phyloP scores from a whole-genome alignment of 2,329 filamentous ascomycete species.

The Colletotrichum sojae region DNA sequence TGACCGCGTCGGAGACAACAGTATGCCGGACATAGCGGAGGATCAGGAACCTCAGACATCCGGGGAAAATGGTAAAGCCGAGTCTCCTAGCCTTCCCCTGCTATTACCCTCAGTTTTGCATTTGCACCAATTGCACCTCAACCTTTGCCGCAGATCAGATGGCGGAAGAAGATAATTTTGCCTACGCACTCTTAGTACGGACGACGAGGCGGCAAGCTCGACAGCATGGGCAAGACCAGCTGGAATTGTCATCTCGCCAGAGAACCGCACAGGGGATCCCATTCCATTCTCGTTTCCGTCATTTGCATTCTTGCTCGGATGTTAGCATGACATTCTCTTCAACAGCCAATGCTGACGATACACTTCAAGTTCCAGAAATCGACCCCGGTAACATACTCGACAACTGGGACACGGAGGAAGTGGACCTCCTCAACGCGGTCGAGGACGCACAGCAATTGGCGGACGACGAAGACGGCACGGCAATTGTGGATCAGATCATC shows the following conservation, averaged over 20 bases:
- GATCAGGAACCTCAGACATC: constrained; percentile 22
- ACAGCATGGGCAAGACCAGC: neutral
- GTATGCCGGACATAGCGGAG: constrained; percentile 8
- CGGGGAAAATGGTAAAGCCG: constrained; percentile 37
- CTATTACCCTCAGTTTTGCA: constrained; percentile 34
- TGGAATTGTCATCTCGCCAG: neutral
- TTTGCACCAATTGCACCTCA: constrained; percentile 30
- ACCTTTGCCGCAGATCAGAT: constrained; percentile 19
- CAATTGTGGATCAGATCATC: constrained; percentile 11
- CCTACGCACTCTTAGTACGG: constrained; percentile 24
- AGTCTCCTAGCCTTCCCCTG: constrained; percentile 19
- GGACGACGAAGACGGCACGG: constrained; percentile 18
- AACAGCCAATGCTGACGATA: constrained; percentile 45
- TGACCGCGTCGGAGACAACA: neutral
- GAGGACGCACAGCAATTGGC: constrained; percentile 8
- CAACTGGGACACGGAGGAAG: constrained; percentile 41
- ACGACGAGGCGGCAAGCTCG: constrained; percentile 11
- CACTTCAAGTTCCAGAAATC: constrained; percentile 43
- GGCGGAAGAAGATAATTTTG: constrained; percentile 30
- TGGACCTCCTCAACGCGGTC: constrained; percentile 2
- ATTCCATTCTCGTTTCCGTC: constrained; percentile 1
- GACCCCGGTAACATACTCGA: constrained; percentile 46
- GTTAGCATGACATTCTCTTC: constrained; percentile 42
- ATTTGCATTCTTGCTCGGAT: constrained; percentile 40
- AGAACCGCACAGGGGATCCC: neutral